These are phyloP conservation scores for Corynespora cassiicola DNA, from an alignment of 2,329 filamentous ascomycete species.

Conservation along the genomic window DNA sequence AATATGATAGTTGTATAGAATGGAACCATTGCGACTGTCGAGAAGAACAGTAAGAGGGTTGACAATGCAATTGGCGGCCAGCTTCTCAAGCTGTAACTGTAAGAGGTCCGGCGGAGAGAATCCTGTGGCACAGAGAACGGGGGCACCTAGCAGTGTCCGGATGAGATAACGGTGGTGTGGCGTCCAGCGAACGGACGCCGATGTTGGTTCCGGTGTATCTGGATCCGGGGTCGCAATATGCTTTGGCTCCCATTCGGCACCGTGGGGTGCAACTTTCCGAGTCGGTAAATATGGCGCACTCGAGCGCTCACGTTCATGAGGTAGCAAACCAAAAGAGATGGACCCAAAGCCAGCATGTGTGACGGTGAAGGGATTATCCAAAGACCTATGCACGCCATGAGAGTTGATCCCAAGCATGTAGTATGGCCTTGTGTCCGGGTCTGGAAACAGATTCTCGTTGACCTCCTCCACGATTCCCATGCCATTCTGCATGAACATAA, in stretches of 20 bases:
- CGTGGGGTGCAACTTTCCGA: slow-evolving; percentile 12
- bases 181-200: slow-evolving; percentile 39
- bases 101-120: slow-evolving; percentile 69
- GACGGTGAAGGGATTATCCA: slow-evolving; percentile 57
- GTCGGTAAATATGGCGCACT: slow-evolving; percentile 31
- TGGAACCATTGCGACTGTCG: slow-evolving; percentile 74
- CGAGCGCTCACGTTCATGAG: slow-evolving; percentile 42
- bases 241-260: slow-evolving; percentile 8
- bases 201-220: slow-evolving; percentile 18
- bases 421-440: slow-evolving; percentile 69
- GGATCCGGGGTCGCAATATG: slow-evolving; percentile 21
- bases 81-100: slow-evolving; percentile 76
- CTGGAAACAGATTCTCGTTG: slow-evolving; percentile 72
- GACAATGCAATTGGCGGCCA: slow-evolving; percentile 77
- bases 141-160: slow-evolving; percentile 67
- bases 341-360: slow-evolving; percentile 66
- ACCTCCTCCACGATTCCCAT: slow-evolving; percentile 84
- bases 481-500: slow-evolving; percentile 81
- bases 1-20: slow-evolving; percentile 72
- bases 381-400: slow-evolving; percentile 59
- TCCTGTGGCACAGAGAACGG: slow-evolving; percentile 66
- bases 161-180: slow-evolving; percentile 66
- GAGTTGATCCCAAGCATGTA: slow-evolving; percentile 76
- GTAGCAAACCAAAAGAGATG: slow-evolving; percentile 62
- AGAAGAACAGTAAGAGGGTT: slow-evolving; percentile 83